Evolutionary conservation across 2,329 filamentous ascomycete genomes (phyloP), one percentile per base, ranked within the genome.

Genomic region (Colletotrichum brevisporum): DNA sequence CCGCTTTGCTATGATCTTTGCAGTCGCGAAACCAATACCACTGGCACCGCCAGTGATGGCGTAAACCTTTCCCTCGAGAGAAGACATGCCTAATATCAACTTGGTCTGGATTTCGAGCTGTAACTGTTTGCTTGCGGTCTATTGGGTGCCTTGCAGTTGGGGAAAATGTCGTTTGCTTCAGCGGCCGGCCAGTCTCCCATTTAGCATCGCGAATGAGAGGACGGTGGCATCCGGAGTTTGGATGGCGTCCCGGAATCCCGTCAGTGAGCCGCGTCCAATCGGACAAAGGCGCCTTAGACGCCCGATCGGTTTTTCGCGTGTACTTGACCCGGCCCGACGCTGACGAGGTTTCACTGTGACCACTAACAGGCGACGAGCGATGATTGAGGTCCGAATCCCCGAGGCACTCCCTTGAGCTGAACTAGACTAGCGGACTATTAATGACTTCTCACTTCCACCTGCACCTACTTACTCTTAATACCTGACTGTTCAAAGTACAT

Each of bases 1-100:
- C 26, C 77, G 75, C 45, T 69, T 67, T 3, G 78, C 75, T 18
- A 84, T 75, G n/a, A 80, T 74, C 63, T 79, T 77, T 24, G 81
- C 79, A 2, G 82, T 80, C 2, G 80, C 81, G 24, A 81, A 74
- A 1, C 82, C 82, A 68, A 85, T 84, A 16, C 83, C 78, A 52
- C 76, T 77, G 24, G 76, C 76, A 16, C 76, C 78, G 43, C 78
- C 78, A 4, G 77, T 79, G 48, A 79, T 71, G 62, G 75, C 75
- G 57, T 73, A 78, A 4, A 79, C 77, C 47, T 79, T 80, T 24
- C 75, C 77, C 15, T 71, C 48, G 5, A 79, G 74, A 21, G 76
- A 66, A 39, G 54, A 74, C 77, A 79, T 79, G 21, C 31, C 31
- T 36, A 36, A 36, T 10, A 36, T 8, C 31, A 36, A 36, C 8